These are phyloP conservation scores for Salix viminalis DNA, from an alignment of 345 rosid genomes.

Conservation along the genomic window DNA sequence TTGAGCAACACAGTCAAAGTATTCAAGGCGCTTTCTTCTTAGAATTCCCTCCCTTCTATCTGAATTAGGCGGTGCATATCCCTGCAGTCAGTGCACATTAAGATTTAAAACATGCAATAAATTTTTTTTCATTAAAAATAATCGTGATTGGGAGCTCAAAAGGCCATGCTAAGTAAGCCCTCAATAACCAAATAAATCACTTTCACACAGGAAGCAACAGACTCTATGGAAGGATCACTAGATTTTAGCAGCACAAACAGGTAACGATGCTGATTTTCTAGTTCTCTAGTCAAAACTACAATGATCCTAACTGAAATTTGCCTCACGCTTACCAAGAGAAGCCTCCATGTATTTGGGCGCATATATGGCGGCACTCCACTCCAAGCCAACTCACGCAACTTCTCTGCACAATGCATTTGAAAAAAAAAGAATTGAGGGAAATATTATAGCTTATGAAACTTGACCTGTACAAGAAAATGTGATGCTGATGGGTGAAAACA, in stretches of 20 bases:
- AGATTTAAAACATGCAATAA: slow-evolving; percentile 40
- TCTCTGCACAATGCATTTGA: slow-evolving; percentile 45
- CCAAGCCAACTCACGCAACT: slow-evolving; percentile 89
- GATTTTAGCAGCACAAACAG: neutral
- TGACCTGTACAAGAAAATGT: neutral
- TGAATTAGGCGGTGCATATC: slow-evolving; percentile 99
- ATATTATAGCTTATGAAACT: neutral
- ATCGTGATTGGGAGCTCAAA: neutral
- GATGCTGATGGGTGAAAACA: neutral
- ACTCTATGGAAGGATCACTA: neutral
- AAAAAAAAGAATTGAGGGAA: neutral
- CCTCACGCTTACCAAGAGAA: slow-evolving; percentile 72
- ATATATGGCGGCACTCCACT: slow-evolving; percentile 92
- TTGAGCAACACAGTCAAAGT: slow-evolving; percentile 89
- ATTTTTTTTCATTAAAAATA: neutral
- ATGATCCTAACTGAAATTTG: neutral
- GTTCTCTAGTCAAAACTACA: neutral
- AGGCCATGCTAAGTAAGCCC: neutral
- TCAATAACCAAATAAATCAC: neutral
- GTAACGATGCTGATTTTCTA: neutral
- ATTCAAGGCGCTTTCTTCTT: slow-evolving; percentile 84
- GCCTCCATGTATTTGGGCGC: slow-evolving; percentile 91
- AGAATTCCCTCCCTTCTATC: slow-evolving; percentile 96
- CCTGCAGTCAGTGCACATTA: slow-evolving; percentile 94
- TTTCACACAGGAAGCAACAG: neutral